phyloP scores from a whole-genome alignment of 495 filamentous ascomycete species.

The Podospora fimiseda region DNA sequence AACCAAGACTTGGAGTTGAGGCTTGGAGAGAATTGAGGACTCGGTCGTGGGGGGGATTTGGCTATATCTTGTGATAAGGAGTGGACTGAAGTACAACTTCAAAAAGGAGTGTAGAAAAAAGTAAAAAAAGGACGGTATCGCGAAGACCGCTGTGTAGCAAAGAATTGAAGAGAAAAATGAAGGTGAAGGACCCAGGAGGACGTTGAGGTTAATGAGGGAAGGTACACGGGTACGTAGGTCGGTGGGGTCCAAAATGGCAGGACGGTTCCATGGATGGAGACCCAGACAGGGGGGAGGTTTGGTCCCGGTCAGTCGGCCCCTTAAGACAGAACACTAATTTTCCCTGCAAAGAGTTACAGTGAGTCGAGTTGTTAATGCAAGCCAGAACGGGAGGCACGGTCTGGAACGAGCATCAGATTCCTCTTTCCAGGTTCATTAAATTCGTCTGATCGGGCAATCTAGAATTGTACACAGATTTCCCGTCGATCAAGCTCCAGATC shows the following conservation, averaged over 20 bases:
- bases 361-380: conserved; percentile 9
- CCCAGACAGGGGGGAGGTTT: conserved; percentile 3
- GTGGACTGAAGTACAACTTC: conserved; percentile 28
- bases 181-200: not conserved
- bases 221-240: conserved; percentile 4
- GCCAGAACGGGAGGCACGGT: not conserved
- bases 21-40: too few relatives aligned
- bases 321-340: conserved; percentile 16
- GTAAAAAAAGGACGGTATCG: conserved; percentile 19
- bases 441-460: too few relatives aligned
- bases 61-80: too few relatives aligned
- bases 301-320: conserved; percentile 22
- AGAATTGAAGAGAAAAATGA: conserved; percentile 15
- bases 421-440: not conserved
- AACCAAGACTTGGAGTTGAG: conserved; percentile 6
- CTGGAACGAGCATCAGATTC: not conserved
- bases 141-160: conserved; percentile 11
- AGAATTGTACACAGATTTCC: too few relatives aligned
- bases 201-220: conserved; percentile 6
- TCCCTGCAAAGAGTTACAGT: conserved; percentile 7
- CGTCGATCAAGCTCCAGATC: not conserved
- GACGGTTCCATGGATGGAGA: not conserved
- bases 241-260: conserved; percentile 14
- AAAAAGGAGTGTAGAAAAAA: conserved; percentile 20
- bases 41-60: too few relatives aligned